Percentiles rank a stretch among this genome's conserved stretches.
Conservation (phyloP, 805 yeast species). For the Lachancea nothofagi region DNA sequence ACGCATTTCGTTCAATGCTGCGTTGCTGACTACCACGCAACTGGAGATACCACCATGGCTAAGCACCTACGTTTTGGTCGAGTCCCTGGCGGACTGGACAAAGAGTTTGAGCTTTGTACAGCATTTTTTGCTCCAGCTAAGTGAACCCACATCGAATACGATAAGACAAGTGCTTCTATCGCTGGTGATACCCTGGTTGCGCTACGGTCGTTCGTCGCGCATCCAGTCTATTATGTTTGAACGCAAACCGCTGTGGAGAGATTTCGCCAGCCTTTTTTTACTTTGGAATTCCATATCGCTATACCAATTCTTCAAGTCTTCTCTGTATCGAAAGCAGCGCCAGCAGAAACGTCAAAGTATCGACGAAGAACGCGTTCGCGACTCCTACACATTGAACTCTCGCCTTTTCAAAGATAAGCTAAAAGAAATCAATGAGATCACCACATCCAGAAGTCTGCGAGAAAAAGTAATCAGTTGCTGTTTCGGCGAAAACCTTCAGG, state of each 20-base stretch:
- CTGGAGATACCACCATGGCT: conserved; percentile 15
- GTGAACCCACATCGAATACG: conserved; percentile 3
- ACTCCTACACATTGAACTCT: conserved; percentile 4
- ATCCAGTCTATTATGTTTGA: conserved; percentile 14
- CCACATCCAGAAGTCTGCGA: conserved; percentile 13
- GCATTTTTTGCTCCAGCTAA: conserved; percentile 2
- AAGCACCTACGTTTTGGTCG: conserved; percentile 14
- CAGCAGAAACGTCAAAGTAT: background rate
- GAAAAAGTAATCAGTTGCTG: conserved; percentile 22
- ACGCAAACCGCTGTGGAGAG: conserved; percentile 13
- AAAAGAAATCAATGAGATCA: conserved; percentile 24
- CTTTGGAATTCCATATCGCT: conserved; percentile 21
- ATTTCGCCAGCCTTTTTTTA: conserved; percentile 16
- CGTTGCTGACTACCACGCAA: background rate
- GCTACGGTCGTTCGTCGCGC: conserved; percentile 6
- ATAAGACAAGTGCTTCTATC: conserved; percentile 15
- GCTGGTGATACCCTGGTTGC: conserved; percentile 15
- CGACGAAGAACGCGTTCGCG: background rate
- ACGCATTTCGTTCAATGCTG: conserved; percentile 4
- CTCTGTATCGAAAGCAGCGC: conserved; percentile 1
- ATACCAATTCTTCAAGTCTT: conserved; percentile 11
- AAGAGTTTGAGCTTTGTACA: background rate
- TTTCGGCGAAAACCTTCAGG: conserved; percentile 19
- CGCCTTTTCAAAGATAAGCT: conserved; percentile 23
- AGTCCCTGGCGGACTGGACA: conserved; percentile 12